Conservation (phyloP, 176 grass and related monocot species). For the Ensete ventricosum region DNA sequence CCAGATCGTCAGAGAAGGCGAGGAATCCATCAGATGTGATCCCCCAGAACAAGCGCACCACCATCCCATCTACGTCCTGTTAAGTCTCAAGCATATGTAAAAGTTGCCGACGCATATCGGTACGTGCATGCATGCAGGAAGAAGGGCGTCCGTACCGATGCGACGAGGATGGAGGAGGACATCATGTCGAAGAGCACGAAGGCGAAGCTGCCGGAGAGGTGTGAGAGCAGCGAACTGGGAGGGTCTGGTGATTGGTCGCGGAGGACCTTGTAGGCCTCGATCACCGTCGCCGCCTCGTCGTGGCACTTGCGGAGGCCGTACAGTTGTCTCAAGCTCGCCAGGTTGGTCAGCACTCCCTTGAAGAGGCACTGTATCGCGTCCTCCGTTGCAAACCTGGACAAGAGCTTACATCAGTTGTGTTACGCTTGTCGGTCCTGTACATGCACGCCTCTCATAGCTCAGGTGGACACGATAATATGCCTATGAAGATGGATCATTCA, state of each 20-base stretch:
- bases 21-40: conserved; percentile 64
- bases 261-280: conserved; percentile 68
- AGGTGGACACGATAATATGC: no score
- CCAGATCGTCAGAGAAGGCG: conserved; percentile 62
- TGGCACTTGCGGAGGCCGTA: conserved; percentile 65
- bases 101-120: neutral
- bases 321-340: conserved; percentile 50
- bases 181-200: conserved; percentile 84
- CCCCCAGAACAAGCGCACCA: conserved; percentile 64
- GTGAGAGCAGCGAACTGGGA: conserved; percentile 61
- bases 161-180: conserved; percentile 54
- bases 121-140: neutral
- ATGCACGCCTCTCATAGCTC: neutral
- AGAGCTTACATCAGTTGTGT: neutral
- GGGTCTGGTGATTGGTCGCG: conserved; percentile 65
- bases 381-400: conserved; percentile 27
- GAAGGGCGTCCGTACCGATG: conserved; percentile 41
- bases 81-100: neutral
- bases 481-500: neutral
- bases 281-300: conserved; percentile 63
- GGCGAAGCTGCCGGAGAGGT: conserved; percentile 61
- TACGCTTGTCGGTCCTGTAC: neutral
- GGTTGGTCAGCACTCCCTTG: conserved; percentile 65
- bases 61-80: conserved; percentile 62
- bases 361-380: conserved; percentile 89